A percentile compares a stretch with the other conserved stretches of the same genome.
Evolutionary conservation across 345 rosid species (phyloP).

Genomic region (Melastoma malabathricum): DNA sequence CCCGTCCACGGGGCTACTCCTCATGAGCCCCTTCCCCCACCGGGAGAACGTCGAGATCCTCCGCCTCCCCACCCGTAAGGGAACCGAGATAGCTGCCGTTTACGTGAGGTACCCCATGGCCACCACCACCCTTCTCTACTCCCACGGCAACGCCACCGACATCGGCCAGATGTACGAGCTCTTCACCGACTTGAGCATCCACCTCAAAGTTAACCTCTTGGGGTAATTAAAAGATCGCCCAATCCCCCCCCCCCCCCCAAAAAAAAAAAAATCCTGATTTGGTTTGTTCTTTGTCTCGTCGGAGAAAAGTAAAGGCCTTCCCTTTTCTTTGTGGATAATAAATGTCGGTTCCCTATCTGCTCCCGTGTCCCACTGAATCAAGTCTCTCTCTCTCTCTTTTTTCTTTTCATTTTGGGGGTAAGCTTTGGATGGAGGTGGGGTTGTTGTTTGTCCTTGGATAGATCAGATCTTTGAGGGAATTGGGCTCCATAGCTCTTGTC

Average conservation of each 20-base stretch:
- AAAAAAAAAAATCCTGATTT: no score
- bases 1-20: slow-evolving; percentile 44
- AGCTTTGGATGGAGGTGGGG: no score
- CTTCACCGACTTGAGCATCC: slow-evolving; percentile 85
- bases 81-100: slow-evolving; percentile 67
- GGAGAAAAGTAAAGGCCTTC: neutral
- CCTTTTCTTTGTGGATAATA: no score
- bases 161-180: slow-evolving; percentile 98
- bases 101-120: slow-evolving; percentile 86
- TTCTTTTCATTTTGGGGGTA: no score
- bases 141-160: slow-evolving; percentile 95
- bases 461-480: no score
- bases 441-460: no score
- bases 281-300: neutral
- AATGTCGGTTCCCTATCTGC: no score
- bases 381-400: no score
- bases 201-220: slow-evolving; percentile 79
- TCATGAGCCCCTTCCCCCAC: slow-evolving; percentile 65
- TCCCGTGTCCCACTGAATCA: no score
- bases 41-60: slow-evolving; percentile 77
- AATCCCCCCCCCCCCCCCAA: neutral
- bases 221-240: slow-evolving; percentile 35
- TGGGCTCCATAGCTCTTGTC: no score
- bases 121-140: slow-evolving; percentile 67
- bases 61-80: slow-evolving; percentile 62